A percentile compares a stretch with the other conserved stretches of the same genome.
Evolutionary conservation across 768 basidiomycete genomes (phyloP).

Genomic region (Boletellus ananiceps): DNA sequence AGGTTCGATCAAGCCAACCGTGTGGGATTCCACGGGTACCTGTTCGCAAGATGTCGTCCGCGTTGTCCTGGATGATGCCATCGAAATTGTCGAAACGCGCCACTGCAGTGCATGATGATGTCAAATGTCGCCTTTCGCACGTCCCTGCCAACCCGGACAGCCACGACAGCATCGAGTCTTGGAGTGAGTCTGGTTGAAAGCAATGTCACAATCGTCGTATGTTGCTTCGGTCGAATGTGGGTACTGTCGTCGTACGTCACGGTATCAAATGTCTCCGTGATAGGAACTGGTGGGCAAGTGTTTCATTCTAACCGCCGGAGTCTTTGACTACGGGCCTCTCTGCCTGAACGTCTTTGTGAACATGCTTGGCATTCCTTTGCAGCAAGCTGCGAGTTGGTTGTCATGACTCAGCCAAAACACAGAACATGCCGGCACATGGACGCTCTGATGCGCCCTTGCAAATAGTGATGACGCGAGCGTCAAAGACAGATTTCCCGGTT

Average conservation of each 20-base stretch:
- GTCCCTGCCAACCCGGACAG: constrained; percentile 10
- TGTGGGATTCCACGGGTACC: constrained; percentile 3
- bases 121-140: constrained; percentile 6
- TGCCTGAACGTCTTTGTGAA: neutral
- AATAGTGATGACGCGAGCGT: neutral
- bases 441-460: neutral
- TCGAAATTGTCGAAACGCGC: constrained; percentile 9
- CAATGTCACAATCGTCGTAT: neutral
- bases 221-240: constrained; percentile 6
- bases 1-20: constrained; percentile 17
- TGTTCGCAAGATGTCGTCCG: constrained; percentile 19
- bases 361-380: neutral
- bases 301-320: neutral
- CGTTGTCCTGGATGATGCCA: constrained; percentile 28
- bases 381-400: neutral
- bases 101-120: constrained; percentile 1
- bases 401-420: neutral
- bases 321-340: neutral
- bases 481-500: neutral
- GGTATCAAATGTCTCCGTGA: neutral
- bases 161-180: constrained; percentile 37
- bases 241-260: constrained; percentile 15
- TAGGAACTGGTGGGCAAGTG: neutral
- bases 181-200: constrained; percentile 20
- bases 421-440: neutral